Percentiles rank a stretch among this genome's conserved stretches.
These are phyloP conservation scores for Microsporum ferrugineum DNA, from an alignment of 2,329 filamentous ascomycete species.

Conservation along the genomic window DNA sequence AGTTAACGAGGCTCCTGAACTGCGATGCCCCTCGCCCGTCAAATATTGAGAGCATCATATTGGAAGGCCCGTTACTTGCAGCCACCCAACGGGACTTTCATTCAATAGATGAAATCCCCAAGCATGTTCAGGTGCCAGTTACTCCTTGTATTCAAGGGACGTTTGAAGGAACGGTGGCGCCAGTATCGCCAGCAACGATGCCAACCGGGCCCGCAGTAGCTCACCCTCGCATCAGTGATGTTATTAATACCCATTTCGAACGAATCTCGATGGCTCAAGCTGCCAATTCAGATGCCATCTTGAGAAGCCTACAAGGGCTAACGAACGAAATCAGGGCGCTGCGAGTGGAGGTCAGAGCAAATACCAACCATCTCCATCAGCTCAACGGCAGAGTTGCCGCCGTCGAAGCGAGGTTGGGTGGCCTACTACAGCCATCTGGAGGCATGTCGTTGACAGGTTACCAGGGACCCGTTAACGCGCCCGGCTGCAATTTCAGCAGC, in stretches of 20 bases:
- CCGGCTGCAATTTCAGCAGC: neutral
- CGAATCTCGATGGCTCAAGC: neutral
- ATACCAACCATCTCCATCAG: neutral
- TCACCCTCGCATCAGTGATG: neutral
- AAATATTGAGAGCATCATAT: slow-evolving; percentile 15
- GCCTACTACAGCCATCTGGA: neutral
- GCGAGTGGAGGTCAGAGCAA: neutral
- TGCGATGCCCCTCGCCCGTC: neutral
- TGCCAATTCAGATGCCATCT: neutral
- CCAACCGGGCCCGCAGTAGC: slow-evolving; percentile 1
- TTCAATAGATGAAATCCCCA: slow-evolving; percentile 8
- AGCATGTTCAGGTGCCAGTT: slow-evolving; percentile 5
- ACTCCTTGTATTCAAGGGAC: slow-evolving; percentile 12
- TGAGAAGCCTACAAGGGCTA: neutral
- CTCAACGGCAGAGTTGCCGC: slow-evolving; percentile 5
- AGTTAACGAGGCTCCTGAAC: neutral
- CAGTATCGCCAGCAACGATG: neutral
- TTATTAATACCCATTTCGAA: neutral
- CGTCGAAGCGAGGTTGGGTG: slow-evolving; percentile 1
- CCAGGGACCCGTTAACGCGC: neutral
- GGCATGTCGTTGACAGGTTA: neutral
- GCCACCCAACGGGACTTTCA: slow-evolving; percentile 11
- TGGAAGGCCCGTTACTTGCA: slow-evolving; percentile 10
- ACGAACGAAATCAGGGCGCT: neutral
- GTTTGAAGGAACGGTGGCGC: neutral